Evolutionary conservation across 192 early-diverging fungal genomes (phyloP), one percentile per base, ranked within the genome.

Genomic region (Podila horticola): DNA sequence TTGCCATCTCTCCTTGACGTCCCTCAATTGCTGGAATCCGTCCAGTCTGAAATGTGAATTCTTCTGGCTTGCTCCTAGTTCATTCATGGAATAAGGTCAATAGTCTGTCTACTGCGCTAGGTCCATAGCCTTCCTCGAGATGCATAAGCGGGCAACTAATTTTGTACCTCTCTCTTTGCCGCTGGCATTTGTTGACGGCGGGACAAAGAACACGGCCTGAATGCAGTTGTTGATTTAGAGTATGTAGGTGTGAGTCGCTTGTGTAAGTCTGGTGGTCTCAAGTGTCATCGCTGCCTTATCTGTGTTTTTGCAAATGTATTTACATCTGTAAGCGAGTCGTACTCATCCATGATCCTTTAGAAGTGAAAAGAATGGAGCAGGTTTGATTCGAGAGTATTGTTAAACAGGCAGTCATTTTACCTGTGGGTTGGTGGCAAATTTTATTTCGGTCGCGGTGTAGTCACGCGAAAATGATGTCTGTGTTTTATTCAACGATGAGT

Each of bases 21-120:
- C 82, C 45, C 87, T 75, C 24, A 95, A 74, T 2, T 69, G 85
- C 63, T 90, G 90, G 65, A 91, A 94, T 15, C 91, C 93, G 24
- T 85, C 86, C 19, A 83, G 64, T 64, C 62, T 60, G 50, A 85
- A 66, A 38, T 82, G 75, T 17, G 41, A 45, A 45, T 17, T 74
- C 68, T 55, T 45, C 60, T 58, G 15, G 4, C 49, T 24, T 31
- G 8, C 48, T 36, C 34, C 69, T 4, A 51, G 62, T 20, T 17
- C 33, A 29, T 9, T 31, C 26, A 20, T 30, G 30, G 22, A 61
- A 61, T 31, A 34, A 48, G 49, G 33, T 34, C 8, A 29, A 63
- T 60, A 51, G 9, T 30, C 49, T 50, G 64, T 36, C 41, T 36
- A 33, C n/a, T 45, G 41, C 15, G 11, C 41, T 45, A 1, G 2